Percentiles rank a stretch among this genome's conserved stretches.
These are phyloP conservation scores for Calonectria hongkongensis DNA, from an alignment of 2,329 filamentous ascomycete genomes.

Conservation along the genomic window DNA sequence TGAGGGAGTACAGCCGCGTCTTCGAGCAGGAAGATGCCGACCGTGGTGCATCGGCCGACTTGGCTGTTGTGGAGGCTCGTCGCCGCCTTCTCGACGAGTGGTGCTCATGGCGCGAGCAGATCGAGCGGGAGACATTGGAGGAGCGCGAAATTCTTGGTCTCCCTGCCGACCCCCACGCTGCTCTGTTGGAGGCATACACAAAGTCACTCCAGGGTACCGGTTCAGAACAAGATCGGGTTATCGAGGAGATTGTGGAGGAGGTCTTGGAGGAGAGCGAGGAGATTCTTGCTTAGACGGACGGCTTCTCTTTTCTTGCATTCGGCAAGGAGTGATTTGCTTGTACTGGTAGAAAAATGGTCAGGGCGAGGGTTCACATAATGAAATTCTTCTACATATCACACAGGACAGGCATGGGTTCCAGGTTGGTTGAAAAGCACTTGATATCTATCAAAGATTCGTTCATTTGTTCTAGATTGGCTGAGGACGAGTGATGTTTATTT, in stretches of 20 bases:
- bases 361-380: slow-evolving; percentile 60
- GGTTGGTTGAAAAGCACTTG: slow-evolving; percentile 49
- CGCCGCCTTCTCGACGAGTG: slow-evolving; percentile 91
- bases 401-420: slow-evolving; percentile 39
- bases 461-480: slow-evolving; percentile 19
- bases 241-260: slow-evolving; percentile 93
- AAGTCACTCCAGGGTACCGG: slow-evolving; percentile 70
- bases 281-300: slow-evolving; percentile 65
- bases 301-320: slow-evolving; percentile 55
- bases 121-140: slow-evolving; percentile 82
- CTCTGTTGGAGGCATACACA: slow-evolving; percentile 75
- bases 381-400: slow-evolving; percentile 54
- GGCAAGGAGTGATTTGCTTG: slow-evolving; percentile 57
- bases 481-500: background rate
- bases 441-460: slow-evolving; percentile 27
- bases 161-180: slow-evolving; percentile 78
- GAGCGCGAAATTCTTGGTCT: slow-evolving; percentile 82
- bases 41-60: slow-evolving; percentile 93
- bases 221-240: slow-evolving; percentile 83
- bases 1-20: slow-evolving; percentile 94
- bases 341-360: slow-evolving; percentile 59
- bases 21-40: slow-evolving; percentile 98
- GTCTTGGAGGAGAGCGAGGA: slow-evolving; percentile 92
- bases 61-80: slow-evolving; percentile 92
- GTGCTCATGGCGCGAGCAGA: slow-evolving; percentile 86